These are phyloP conservation scores for Macroventuria anomochaeta DNA, from an alignment of 2,329 filamentous ascomycete genomes.

Conservation along the genomic window DNA sequence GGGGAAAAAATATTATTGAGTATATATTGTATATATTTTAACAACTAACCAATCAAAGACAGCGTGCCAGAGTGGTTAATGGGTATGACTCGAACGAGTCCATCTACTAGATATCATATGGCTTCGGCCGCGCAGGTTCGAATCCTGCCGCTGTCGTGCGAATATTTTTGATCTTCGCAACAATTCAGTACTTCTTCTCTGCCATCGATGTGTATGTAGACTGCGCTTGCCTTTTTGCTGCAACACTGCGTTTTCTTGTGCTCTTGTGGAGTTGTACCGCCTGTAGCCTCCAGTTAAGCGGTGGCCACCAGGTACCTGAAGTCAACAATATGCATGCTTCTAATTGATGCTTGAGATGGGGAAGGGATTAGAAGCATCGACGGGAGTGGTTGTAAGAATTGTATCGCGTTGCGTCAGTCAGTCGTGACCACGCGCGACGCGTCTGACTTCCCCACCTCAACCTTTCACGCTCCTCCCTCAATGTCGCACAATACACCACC, in stretches of 20 bases:
- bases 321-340: too few relatives aligned
- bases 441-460: neutral
- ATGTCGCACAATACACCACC: neutral
- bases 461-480: neutral
- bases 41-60: conserved; percentile 16
- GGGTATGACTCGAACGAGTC: conserved; percentile 37
- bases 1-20: too few relatives aligned
- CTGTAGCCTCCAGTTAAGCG: too few relatives aligned
- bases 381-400: too few relatives aligned
- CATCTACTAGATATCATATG: conserved; percentile 34
- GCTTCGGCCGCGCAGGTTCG: conserved; percentile 36
- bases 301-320: too few relatives aligned
- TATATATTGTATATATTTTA: neutral
- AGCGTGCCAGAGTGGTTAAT: conserved; percentile 25
- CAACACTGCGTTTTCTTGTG: too few relatives aligned
- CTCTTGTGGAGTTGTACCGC: too few relatives aligned
- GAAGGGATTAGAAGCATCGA: too few relatives aligned
- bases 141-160: conserved; percentile 20
- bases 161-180: neutral
- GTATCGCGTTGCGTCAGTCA: neutral
- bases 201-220: too few relatives aligned
- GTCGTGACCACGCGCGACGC: conserved; percentile 22
- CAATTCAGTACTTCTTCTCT: neutral
- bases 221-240: too few relatives aligned
- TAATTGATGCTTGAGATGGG: too few relatives aligned